Evolutionary conservation across 371 early-diverging fungal genomes (phyloP), one percentile per base, ranked within the genome.

Genomic region (Rhizopus delemar): DNA sequence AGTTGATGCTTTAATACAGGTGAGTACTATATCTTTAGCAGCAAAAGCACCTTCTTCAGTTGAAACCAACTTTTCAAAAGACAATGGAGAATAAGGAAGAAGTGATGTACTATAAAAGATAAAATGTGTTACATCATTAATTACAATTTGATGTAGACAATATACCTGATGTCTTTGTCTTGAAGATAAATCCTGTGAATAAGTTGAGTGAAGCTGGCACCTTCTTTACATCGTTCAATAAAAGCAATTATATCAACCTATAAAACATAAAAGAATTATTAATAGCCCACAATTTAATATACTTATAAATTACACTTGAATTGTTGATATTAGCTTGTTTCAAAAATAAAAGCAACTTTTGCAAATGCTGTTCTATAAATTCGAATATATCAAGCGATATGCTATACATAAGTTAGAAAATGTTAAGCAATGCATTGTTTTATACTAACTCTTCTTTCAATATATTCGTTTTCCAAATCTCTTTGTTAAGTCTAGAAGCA

Each of bases 31-130:
- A 11, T 55, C 35, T 29, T 56, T 51, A 3, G 48, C 22, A 46
- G 56, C 32, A 3, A 46, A 12, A 8, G 51, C 53, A 2, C 65
- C 65, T 28, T 65, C 31, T 9, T 53, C 48, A 4, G 60, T 65
- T 16, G 65, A 60, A n/a, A 65, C 49, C 0, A 60, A 13, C 7
- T 60, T 56, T 46, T 35, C 38, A 60, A 65, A 60, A 15, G 34
- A 9, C 15, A 46, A 33, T 28, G 51, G 12, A 3, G 58, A 15
- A 51, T 48, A 9, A 22, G 22, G 8, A 0, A 15, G 8, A 8
- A 48, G 9, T 5, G 4, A 43, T 13, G 43, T n/a, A 5, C 43
- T 43, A 43, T 36, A 11, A 2, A 22, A 22, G 22, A 22, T 22
- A 22, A 36, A 36, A 36, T 11, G 11, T 6, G 36, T 36, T 36